A percentile compares a stretch with the other conserved stretches of the same genome.
Conservation (phyloP, 805 yeast genomes). For the Lipomyces starkeyi region DNA sequence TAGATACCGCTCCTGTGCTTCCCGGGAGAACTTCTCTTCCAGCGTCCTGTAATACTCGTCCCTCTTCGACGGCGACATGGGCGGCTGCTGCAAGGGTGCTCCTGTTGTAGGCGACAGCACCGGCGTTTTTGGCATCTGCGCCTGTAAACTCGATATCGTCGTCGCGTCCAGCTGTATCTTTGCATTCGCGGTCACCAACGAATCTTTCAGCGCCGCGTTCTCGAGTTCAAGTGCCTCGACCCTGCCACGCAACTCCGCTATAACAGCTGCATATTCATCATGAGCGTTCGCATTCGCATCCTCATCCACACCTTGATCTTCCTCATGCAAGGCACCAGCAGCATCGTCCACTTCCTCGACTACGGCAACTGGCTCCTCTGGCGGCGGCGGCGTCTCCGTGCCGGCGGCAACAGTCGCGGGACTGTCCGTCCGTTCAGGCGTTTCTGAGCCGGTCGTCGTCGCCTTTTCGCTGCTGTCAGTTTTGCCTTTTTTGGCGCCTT, state of each 20-base stretch:
- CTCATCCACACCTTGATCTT: slow-evolving; percentile 41
- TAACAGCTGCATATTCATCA: slow-evolving; percentile 35
- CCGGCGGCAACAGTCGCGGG: slow-evolving; percentile 22
- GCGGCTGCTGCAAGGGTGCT: not conserved
- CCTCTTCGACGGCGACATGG: slow-evolving; percentile 5
- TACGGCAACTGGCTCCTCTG: slow-evolving; percentile 43
- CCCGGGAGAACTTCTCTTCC: slow-evolving; percentile 36
- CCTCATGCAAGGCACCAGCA: slow-evolving; percentile 55
- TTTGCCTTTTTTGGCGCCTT: slow-evolving; percentile 24
- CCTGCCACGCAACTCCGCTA: slow-evolving; percentile 10
- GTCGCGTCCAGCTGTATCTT: slow-evolving; percentile 30
- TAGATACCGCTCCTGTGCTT: slow-evolving; percentile 36
- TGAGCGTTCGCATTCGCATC: slow-evolving; percentile 46
- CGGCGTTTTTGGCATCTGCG: slow-evolving; percentile 4
- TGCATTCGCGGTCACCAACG: slow-evolving; percentile 33
- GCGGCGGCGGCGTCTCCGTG: slow-evolving; percentile 40
- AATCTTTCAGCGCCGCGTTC: slow-evolving; percentile 32
- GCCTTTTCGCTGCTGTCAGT: slow-evolving; percentile 10
- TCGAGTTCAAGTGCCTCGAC: slow-evolving; percentile 20
- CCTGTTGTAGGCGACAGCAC: not conserved
- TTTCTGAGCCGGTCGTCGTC: slow-evolving; percentile 5
- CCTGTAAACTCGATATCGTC: slow-evolving; percentile 19
- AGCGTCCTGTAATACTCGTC: slow-evolving; percentile 24
- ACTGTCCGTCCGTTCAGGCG: slow-evolving; percentile 23
- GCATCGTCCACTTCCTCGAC: slow-evolving; percentile 50